These are phyloP conservation scores for Ensete glaucum DNA, from an alignment of 176 grass and related monocot species.

Conservation along the genomic window DNA sequence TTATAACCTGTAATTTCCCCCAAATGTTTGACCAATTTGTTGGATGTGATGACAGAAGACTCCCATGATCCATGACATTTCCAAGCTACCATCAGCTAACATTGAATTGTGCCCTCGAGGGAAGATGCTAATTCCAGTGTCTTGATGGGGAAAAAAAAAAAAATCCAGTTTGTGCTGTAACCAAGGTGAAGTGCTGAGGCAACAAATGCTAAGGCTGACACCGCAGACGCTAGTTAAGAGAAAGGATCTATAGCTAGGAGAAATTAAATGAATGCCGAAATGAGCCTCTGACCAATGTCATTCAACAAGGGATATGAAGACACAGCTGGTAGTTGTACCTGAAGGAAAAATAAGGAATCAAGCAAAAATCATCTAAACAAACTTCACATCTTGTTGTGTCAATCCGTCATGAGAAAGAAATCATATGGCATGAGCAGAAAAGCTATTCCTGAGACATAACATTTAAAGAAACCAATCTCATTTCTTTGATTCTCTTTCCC, in stretches of 20 bases:
- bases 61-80: too few species aligned
- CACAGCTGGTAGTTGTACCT: background rate
- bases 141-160: too few species aligned
- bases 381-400: background rate
- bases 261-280: background rate
- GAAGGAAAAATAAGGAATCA: background rate
- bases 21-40: background rate
- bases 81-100: too few species aligned
- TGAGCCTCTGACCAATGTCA: background rate
- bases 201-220: background rate
- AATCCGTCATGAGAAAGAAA: too few species aligned
- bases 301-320: background rate
- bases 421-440: too few species aligned
- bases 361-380: background rate
- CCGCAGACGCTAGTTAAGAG: background rate
- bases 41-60: background rate
- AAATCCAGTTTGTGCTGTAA: background rate
- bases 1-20: background rate
- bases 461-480: too few species aligned
- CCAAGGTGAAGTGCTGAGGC: too few species aligned
- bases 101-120: too few species aligned
- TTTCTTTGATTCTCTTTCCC: too few species aligned
- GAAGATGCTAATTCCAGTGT: background rate
- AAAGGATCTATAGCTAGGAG: background rate
- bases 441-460: too few species aligned